Evolutionary conservation across 192 early-diverging fungal genomes (phyloP), one percentile per base, ranked within the genome.

Genomic region (Chytriomyces sp.): DNA sequence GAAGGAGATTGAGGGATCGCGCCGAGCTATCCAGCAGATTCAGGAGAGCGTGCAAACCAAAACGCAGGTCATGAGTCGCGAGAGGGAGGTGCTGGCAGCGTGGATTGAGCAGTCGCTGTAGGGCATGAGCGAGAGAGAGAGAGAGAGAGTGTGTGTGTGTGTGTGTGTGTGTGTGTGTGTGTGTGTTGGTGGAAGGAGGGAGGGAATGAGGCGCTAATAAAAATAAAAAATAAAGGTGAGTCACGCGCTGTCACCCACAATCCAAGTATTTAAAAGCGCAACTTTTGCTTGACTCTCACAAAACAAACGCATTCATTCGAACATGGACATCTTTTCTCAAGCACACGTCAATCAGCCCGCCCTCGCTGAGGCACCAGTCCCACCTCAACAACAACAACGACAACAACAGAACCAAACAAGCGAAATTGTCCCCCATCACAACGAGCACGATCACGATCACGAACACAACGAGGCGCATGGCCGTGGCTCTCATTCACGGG

Each of bases 1-100:
- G 45, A 80, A 80, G 67, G 67, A 74, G 48, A 11, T 70, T 11
- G 77, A 71, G 26, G 46, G 28, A 10, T 20, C 61, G n/a, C 16
- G 53, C 48, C 43, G 73, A 24, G 62, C 48, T 11, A 26, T 75
- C 35, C 23, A 43, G 16, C 73, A 75, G 61, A 28, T 50, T 46
- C 18, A 65, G 47, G 73, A 75, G 73, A 18, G 45, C 26, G 9
- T 75, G 5, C 24, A n/a, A 10, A 75, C 62, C 73, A 75, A 75
- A 64, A 75, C 73, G 2, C 18, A 13, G 8, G 45, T 75, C 3
- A 66, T 75, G 6, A 43, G 18, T 18, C 9, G 73, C 6, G 73
- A 75, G 49, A 64, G 63, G 7, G 73, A 75, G 20, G 66, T 65
- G 26, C 35, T 75, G 44, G 73, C 73, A 10, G 73, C 45, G 13